phyloP scores from a whole-genome alignment of 495 filamentous ascomycete species.

The Penicillium psychrofluorescens region DNA sequence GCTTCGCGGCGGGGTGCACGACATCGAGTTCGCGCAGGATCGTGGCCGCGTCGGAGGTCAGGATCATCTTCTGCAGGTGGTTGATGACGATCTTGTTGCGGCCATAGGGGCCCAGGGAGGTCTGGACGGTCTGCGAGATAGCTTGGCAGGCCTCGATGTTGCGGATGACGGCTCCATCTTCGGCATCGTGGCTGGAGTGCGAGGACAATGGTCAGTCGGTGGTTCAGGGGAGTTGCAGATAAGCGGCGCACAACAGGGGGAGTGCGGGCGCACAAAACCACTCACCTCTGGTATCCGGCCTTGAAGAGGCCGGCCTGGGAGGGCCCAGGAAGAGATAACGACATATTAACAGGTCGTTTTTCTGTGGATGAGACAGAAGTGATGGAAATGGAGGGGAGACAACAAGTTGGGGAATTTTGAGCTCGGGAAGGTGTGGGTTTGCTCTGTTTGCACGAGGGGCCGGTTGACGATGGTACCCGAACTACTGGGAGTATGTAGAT shows the following conservation, averaged over 20 bases:
- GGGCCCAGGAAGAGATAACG: slow-evolving; percentile 85
- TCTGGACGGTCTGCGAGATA: slow-evolving; percentile 92
- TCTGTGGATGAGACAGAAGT: slow-evolving; percentile 16
- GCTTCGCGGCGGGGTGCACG: slow-evolving; percentile 94
- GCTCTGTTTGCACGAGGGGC: slow-evolving; percentile 38
- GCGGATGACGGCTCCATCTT: slow-evolving; percentile 97
- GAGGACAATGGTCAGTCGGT: slow-evolving; percentile 3
- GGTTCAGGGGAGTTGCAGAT: slow-evolving; percentile 7
- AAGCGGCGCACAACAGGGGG: slow-evolving; percentile 1
- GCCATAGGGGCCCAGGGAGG: slow-evolving; percentile 92
- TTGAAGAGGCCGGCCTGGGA: slow-evolving; percentile 94
- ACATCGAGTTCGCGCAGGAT: slow-evolving; percentile 97
- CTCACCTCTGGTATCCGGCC: slow-evolving; percentile 90
- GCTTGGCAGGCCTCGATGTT: slow-evolving; percentile 98
- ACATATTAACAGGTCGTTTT: slow-evolving; percentile 57
- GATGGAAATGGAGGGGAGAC: slow-evolving; percentile 11
- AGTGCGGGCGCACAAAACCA: neutral
- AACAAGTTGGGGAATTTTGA: slow-evolving; percentile 35
- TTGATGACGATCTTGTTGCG: slow-evolving; percentile 99
- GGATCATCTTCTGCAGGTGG: slow-evolving; percentile 98
- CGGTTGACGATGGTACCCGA: slow-evolving; percentile 6
- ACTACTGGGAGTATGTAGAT: too few species aligned
- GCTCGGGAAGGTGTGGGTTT: slow-evolving; percentile 35
- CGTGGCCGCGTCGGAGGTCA: slow-evolving; percentile 95
- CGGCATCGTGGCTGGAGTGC: slow-evolving; percentile 77